A percentile compares a stretch with the other conserved stretches of the same genome.
Evolutionary conservation across 495 filamentous ascomycete genomes (phyloP).

Genomic region (Terfezia claveryi): DNA sequence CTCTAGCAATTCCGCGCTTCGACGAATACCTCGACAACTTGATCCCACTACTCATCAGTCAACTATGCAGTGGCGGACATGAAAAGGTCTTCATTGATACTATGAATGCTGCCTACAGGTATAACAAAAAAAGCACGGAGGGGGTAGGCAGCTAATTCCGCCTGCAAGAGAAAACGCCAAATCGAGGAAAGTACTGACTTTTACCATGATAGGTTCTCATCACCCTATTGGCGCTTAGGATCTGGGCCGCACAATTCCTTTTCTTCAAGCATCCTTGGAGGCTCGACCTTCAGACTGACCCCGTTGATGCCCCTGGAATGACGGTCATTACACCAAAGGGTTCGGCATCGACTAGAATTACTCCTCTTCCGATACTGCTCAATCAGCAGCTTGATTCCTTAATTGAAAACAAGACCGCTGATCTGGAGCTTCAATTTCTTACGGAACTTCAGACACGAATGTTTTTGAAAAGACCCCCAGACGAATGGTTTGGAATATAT

Average conservation of each 20-base stretch:
- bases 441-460: slow-evolving; percentile 12
- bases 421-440: slow-evolving; percentile 14
- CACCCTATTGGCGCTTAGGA: slow-evolving; percentile 12
- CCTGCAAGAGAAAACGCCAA: too few relatives aligned
- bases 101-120: not conserved
- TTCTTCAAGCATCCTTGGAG: slow-evolving; percentile 17
- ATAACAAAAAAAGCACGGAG: not conserved
- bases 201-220: too few relatives aligned
- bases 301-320: slow-evolving; percentile 5
- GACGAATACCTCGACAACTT: slow-evolving; percentile 15
- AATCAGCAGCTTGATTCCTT: slow-evolving; percentile 16
- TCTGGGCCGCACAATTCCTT: slow-evolving; percentile 17
- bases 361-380: slow-evolving; percentile 10
- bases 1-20: slow-evolving; percentile 2
- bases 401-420: slow-evolving; percentile 12
- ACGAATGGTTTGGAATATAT: slow-evolving; percentile 18
- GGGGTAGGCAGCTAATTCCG: not conserved
- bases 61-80: not conserved
- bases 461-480: slow-evolving; percentile 11
- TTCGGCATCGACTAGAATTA: slow-evolving; percentile 8
- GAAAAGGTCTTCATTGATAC: not conserved
- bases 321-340: not conserved
- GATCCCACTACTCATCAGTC: not conserved
- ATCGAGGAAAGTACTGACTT: too few relatives aligned
- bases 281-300: slow-evolving; percentile 10